A percentile compares a stretch with the other conserved stretches of the same genome.
Conservation (phyloP, 2,329 filamentous ascomycete genomes). For the Diaporthe sp. region DNA sequence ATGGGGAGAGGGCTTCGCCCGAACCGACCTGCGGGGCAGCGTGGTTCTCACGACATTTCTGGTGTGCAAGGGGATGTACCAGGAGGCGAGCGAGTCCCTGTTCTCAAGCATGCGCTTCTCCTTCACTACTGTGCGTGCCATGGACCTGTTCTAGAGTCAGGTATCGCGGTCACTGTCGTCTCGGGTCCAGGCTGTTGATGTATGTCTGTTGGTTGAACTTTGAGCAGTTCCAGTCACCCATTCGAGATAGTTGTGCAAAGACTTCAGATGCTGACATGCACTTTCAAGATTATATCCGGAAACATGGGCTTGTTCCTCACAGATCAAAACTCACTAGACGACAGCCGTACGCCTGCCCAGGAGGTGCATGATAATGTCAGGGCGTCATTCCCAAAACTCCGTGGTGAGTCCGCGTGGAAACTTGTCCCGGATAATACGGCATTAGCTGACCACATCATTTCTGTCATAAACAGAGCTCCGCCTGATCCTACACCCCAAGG, state of each 20-base stretch:
- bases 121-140: background rate
- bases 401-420: background rate
- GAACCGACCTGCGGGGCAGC: background rate
- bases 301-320: background rate
- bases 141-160: background rate
- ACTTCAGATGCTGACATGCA: background rate
- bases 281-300: background rate
- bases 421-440: background rate
- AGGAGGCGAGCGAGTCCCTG: constrained; percentile 24
- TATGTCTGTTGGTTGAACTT: background rate
- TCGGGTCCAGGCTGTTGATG: constrained; percentile 7
- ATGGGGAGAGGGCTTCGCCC: background rate
- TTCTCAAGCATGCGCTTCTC: constrained; percentile 25
- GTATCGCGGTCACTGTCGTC: background rate
- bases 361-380: background rate
- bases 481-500: constrained; percentile 8
- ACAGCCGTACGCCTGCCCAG: background rate
- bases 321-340: background rate
- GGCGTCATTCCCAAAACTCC: background rate
- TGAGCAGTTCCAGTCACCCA: too few relatives aligned
- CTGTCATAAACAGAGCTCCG: constrained; percentile 1
- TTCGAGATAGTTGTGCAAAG: background rate
- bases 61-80: constrained; percentile 26
- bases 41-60: background rate
- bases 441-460: background rate